Base-by-base conservation (phyloP, 208 protist species). In the Sergeia podlipaevii region DNA sequence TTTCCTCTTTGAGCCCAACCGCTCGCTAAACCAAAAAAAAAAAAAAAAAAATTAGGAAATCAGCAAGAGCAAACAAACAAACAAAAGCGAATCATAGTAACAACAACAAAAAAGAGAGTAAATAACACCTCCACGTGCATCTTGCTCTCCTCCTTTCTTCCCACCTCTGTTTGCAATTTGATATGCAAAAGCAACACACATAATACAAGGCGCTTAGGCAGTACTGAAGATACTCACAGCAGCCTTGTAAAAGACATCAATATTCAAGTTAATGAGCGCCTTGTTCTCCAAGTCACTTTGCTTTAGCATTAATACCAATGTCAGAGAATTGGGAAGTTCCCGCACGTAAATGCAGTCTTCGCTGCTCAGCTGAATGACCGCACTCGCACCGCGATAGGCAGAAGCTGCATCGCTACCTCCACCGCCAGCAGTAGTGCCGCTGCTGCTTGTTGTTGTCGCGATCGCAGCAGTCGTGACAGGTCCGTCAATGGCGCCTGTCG, bases 311-410 rank as follows among this genome's bases (percentile, higher is more conserved):
- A 84, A 42, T 34, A 95, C 85, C 29, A 95, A 30, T 10, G 88
- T 91, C 45, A 95, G 65, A 10, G 77, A 89, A 62, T 70, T 91
- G 8, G 88, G 84, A 24, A 95, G 67, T 58, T 95, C 82, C 20
- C 77, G 75, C 13, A 95, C 79, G 66, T 95, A 95, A 60, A 95
- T 92, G 60, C 70, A 89, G 63, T 91, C 80, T 10, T 77, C 66
- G 30, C 67, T 73, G 48, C 66, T 83, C n/a, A 84, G 64, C 18
- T 36, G 41, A 39, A 84, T 79, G 24, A 84, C 49, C 4, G 55
- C 60, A 58, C 58, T 49, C 0, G 69, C 42, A 21, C 61, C 61
- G 47, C 66, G 65, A 44, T 60, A 67, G 3, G 29, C 6, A 20
- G 58, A 34, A 2, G 18, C 43, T 4, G 33, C 32, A 27, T 64